Evolutionary conservation across 163 green algal species (phyloP), one percentile per base, ranked within the genome.

Genomic region (Chlamydomonas reinhardtii): DNA sequence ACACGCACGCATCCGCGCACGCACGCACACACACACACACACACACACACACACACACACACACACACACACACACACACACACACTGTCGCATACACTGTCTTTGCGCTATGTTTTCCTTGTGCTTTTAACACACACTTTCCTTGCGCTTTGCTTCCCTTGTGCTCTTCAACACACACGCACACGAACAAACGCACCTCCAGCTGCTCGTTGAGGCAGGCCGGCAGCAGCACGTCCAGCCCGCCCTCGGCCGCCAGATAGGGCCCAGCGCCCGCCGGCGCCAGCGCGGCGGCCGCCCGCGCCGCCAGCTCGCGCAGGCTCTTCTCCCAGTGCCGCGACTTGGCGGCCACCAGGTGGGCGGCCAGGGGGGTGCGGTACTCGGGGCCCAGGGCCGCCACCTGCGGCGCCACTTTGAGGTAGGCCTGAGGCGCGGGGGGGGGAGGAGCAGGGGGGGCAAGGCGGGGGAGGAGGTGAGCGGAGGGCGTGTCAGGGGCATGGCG

Each of bases 241-340:
- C 87, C 94, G 15, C 75, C 75, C 25, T 56, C 48, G 48, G 64
- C 79, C 2, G 39, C 74, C 25, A 93, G 71, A 72, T 92, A 94
- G 16, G 69, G 37, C 20, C 29, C 80, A 12, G 62, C 52, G 59
- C 79, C 77, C 52, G 48, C 48, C 11, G 91, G 91, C 27, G 93
- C 95, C 29, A 99, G 88, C 11, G 92, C 90, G 19, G 89, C 95
- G 31, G 98, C 87, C 16, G 93, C 94, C 27, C 76, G 73, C 0
- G 96, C 96, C 14, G 97, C 92, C 43, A 99, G 91, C 81, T 96
- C 88, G 2, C 97, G 76, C 81, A 98, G 85, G 1, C 81, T 31
- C 54, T 92, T 91, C 31, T 99, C 97, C 97, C 97, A 99, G 90
- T 99, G 97, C 22, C 86, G 75, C 27, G 68, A 35, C 94, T 99